Evolutionary conservation across 495 filamentous ascomycete genomes (phyloP), one percentile per base, ranked within the genome.

Genomic region (Emericellopsis terricola): DNA sequence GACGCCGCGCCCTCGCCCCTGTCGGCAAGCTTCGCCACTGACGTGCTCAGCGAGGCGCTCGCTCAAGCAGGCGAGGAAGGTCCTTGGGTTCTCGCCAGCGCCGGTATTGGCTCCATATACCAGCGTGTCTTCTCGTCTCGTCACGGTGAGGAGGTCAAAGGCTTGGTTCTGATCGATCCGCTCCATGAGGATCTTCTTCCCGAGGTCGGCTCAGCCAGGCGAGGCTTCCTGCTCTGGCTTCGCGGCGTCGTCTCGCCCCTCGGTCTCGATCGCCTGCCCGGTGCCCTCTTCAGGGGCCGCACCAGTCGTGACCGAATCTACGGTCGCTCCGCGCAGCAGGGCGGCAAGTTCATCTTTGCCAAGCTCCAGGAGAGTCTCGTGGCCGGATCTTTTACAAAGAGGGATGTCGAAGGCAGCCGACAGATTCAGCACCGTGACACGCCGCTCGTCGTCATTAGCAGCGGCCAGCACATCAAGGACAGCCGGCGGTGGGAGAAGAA

Each of bases 1-100:
- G 89, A 97, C 55, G 85, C 84, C 41, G 86, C 89, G 0, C 89
- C 87, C 7, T 93, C 84, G 2, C 87, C 89, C 1, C 74, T 91
- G 46, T 87, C 81, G 3, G 86, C 81, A 8, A 82, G 86, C 34
- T 92, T 92, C 76, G 74, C 80, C 1, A 72, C 78, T 5, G 82
- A 93, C 45, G 81, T 71, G 4, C 62, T 94, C 13, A 79, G 81
- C 16, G 85, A 94, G 57, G 78, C 84, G 0, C 64, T 97, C 2
- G 69, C 78, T 11, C 61, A 71, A 13, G 78, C 81, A 1, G 83
- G 77, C 33, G 89, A 94, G 52, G 59, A 71, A 31, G 83, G 84
- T 0, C 87, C 89, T 13, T 97, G 79, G 78, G 52, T 71, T 8
- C 54, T 71, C 6, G 60, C 51, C 15, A 62, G 59, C 38, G 78